Percentiles rank a stretch among this genome's conserved stretches.
Evolutionary conservation across 2,329 filamentous ascomycete genomes (phyloP).

Genomic region (Chlorencoelia australis): DNA sequence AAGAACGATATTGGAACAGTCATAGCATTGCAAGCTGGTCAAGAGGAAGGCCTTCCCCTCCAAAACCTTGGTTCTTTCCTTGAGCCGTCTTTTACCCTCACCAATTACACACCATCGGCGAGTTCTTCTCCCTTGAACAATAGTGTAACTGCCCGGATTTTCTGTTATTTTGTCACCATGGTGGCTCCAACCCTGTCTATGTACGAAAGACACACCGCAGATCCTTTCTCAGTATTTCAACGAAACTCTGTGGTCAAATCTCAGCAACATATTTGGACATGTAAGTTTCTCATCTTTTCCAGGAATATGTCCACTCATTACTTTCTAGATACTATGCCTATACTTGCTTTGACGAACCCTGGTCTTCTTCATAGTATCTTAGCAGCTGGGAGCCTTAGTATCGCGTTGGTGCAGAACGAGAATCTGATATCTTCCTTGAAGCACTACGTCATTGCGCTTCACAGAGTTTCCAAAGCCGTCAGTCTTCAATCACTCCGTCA

Average conservation of each 20-base stretch:
- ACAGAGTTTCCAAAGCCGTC: slow-evolving; percentile 67
- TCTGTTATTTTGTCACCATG: slow-evolving; percentile 84
- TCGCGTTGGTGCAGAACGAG: slow-evolving; percentile 67
- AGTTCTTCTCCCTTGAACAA: slow-evolving; percentile 68
- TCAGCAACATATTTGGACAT: slow-evolving; percentile 56
- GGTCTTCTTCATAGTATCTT: slow-evolving; percentile 84
- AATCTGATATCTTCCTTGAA: slow-evolving; percentile 74
- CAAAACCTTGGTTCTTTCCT: slow-evolving; percentile 37
- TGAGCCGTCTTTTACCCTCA: slow-evolving; percentile 38
- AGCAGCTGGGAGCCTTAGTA: slow-evolving; percentile 76
- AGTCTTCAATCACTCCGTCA: slow-evolving; percentile 57
- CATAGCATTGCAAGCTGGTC: slow-evolving; percentile 20
- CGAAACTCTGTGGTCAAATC: slow-evolving; percentile 50
- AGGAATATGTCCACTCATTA: too few relatives aligned
- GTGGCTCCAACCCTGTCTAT: slow-evolving; percentile 78
- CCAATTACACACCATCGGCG: slow-evolving; percentile 56
- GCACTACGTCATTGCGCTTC: slow-evolving; percentile 80
- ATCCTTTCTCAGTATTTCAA: slow-evolving; percentile 56
- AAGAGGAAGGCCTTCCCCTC: slow-evolving; percentile 26
- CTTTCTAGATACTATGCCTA: slow-evolving; percentile 66
- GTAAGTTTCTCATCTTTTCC: too few relatives aligned
- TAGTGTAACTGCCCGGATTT: slow-evolving; percentile 68
- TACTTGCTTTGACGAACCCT: slow-evolving; percentile 72
- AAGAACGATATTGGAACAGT: slow-evolving; percentile 23
- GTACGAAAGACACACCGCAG: slow-evolving; percentile 72